These are phyloP conservation scores for Extremus antarcticus DNA, from an alignment of 495 filamentous ascomycete genomes.

Conservation along the genomic window DNA sequence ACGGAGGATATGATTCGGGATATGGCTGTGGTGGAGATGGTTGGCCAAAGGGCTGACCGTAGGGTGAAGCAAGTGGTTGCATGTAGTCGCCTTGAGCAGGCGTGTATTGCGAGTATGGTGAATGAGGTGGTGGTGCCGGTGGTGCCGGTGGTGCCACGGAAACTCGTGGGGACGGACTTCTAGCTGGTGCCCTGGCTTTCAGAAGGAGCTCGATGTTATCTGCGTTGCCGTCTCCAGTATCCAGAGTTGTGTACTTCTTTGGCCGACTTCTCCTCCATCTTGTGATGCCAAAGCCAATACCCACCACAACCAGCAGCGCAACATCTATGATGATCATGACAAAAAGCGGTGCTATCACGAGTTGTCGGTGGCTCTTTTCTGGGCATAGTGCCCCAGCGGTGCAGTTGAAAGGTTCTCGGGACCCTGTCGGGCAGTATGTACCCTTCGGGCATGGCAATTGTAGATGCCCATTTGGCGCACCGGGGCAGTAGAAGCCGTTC, in stretches of 20 bases:
- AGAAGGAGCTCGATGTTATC: constrained; percentile 16
- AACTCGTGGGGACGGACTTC: background rate
- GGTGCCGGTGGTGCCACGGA: constrained; percentile 4
- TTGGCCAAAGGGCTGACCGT: background rate
- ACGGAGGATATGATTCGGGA: background rate
- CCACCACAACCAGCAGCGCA: constrained; percentile 23
- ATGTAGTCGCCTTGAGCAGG: background rate
- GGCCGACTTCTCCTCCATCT: constrained; percentile 18
- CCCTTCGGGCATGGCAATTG: constrained; percentile 12
- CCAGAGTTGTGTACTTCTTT: constrained; percentile 24
- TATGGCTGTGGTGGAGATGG: background rate
- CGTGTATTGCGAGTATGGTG: background rate
- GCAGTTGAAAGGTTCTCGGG: constrained; percentile 13
- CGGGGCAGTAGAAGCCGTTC: constrained; percentile 15
- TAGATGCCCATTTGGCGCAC: constrained; percentile 8
- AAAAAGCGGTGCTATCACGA: constrained; percentile 29
- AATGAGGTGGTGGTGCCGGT: background rate
- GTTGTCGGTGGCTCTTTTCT: constrained; percentile 7
- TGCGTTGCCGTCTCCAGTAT: constrained; percentile 23
- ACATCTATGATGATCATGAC: constrained; percentile 36
- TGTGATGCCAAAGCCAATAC: constrained; percentile 15
- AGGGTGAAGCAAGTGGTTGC: background rate
- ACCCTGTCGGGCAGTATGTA: constrained; percentile 17
- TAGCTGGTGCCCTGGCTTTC: background rate
- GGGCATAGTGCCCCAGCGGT: constrained; percentile 12